Conservation (phyloP, 495 filamentous ascomycete genomes). For the Tetracladium setigerum region DNA sequence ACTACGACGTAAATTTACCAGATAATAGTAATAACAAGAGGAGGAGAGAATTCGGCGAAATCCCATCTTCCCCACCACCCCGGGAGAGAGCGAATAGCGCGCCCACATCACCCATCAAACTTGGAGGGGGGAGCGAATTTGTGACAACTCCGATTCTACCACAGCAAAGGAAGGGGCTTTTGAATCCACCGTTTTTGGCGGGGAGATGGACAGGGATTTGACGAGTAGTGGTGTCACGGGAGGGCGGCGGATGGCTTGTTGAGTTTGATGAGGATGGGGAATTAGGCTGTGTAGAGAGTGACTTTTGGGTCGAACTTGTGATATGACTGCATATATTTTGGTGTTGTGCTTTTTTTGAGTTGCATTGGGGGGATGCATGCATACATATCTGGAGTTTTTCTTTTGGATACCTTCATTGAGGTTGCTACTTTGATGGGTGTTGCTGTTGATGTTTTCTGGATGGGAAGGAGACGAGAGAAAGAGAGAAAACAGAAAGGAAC, state of each 20-base stretch:
- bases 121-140: background rate
- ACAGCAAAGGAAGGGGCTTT: constrained; percentile 8
- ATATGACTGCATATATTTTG: background rate
- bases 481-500: no score
- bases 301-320: background rate
- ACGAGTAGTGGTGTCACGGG: constrained; percentile 14
- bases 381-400: no score
- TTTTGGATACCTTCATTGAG: no score
- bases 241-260: constrained; percentile 17
- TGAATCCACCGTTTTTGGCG: constrained; percentile 1
- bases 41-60: background rate
- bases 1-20: no score
- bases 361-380: no score
- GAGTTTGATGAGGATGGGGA: constrained; percentile 8
- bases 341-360: background rate
- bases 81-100: background rate
- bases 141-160: constrained; percentile 11
- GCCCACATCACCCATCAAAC: background rate
- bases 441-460: no score
- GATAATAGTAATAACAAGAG: no score
- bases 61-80: constrained; percentile 9
- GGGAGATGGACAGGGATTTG: constrained; percentile 3
- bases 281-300: background rate
- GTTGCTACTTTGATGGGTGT: no score
- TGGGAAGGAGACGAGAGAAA: no score